Evolutionary conservation across 2,329 filamentous ascomycete genomes (phyloP).

Genomic region (Aspergillus quadrilineatus): DNA sequence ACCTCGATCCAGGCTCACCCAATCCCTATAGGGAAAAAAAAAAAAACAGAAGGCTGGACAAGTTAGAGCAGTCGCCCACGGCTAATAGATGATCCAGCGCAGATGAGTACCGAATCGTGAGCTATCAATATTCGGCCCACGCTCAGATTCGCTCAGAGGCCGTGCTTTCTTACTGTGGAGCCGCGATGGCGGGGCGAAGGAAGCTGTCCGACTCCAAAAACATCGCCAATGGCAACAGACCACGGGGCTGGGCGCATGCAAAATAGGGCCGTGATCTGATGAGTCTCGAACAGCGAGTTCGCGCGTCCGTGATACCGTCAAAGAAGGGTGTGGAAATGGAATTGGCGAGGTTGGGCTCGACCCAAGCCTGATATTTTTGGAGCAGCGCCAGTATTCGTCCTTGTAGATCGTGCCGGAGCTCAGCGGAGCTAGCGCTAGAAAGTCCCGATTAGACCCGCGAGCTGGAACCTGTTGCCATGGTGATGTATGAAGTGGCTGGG

Average conservation of each 20-base stretch:
- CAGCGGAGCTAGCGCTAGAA: constrained; percentile 14
- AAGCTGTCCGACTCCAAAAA: neutral
- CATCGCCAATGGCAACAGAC: constrained; percentile 17
- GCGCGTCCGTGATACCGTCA: neutral
- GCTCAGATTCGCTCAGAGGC: neutral
- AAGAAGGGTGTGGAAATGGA: neutral
- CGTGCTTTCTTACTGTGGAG: constrained; percentile 4
- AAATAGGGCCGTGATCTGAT: constrained; percentile 3
- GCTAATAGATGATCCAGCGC: too few relatives aligned
- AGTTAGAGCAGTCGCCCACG: neutral
- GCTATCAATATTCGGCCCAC: neutral
- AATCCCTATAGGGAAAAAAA: neutral
- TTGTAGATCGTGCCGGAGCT: constrained; percentile 19
- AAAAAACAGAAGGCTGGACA: neutral
- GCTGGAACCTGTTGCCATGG: constrained; percentile 23
- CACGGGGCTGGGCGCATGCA: constrained; percentile 13
- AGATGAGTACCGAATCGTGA: neutral
- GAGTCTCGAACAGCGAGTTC: constrained; percentile 2
- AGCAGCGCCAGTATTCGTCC: neutral
- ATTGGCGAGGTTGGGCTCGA: constrained; percentile 4
- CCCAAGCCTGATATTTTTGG: constrained; percentile 1
- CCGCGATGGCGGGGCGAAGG: constrained; percentile 8
- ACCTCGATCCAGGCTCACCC: neutral
- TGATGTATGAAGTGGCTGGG: constrained; percentile 15
- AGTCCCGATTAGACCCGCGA: constrained; percentile 19